Conservation (phyloP, 1,139 yeast species). For the Lodderomyces parapsilosis region DNA sequence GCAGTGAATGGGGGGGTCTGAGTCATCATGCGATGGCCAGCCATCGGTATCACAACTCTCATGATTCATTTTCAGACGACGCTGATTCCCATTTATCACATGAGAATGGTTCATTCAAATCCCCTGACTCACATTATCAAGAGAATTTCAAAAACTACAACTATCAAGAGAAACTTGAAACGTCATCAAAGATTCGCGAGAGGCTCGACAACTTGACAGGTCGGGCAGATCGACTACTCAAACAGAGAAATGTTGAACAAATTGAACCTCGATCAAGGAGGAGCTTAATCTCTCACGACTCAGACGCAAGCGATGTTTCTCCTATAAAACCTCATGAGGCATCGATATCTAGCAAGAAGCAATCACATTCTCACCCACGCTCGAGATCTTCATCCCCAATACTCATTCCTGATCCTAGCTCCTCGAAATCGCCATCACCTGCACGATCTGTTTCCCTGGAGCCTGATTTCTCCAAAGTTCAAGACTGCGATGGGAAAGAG, state of each 20-base stretch:
- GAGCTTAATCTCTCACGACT: background rate
- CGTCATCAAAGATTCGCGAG: background rate
- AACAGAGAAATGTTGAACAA: background rate
- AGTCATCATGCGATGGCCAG: background rate
- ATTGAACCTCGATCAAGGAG: background rate
- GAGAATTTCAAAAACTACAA: background rate
- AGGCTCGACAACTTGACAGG: background rate
- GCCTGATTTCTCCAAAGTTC: background rate
- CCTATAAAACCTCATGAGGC: background rate
- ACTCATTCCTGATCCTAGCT: background rate
- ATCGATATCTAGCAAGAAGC: background rate
- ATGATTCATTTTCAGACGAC: background rate
- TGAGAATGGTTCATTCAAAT: background rate
- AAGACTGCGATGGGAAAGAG: slow-evolving; percentile 9
- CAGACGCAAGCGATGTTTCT: background rate
- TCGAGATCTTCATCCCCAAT: background rate
- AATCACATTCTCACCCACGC: background rate
- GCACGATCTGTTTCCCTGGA: background rate
- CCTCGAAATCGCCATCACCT: background rate
- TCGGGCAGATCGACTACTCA: background rate
- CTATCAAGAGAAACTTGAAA: background rate
- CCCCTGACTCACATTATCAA: background rate
- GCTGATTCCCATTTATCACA: background rate
- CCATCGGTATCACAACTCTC: background rate
- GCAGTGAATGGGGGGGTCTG: background rate